Percentiles rank a stretch among this genome's conserved stretches.
These are phyloP conservation scores for Flaveria ramosissima DNA, from an alignment of 129 eudicot genomes.

Conservation along the genomic window DNA sequence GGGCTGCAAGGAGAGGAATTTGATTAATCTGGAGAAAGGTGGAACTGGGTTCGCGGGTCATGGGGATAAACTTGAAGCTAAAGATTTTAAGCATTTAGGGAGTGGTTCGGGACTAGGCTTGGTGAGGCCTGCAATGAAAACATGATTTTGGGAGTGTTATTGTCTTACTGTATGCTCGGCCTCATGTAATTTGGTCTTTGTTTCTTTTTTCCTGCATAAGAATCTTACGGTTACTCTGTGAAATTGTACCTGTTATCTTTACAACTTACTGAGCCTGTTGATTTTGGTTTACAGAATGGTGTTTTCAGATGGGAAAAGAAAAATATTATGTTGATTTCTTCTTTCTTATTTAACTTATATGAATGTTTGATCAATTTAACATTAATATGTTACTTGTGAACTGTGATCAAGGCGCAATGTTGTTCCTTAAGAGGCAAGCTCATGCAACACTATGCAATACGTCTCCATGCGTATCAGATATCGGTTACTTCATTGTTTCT, in stretches of 20 bases:
- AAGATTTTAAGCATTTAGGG: constrained; percentile 88
- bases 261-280: not conserved
- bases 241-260: not conserved
- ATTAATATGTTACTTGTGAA: not conserved
- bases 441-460: not conserved
- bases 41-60: constrained; percentile 94
- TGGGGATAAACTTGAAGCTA: constrained; percentile 87
- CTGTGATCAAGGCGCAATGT: not conserved
- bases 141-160: constrained; percentile 39
- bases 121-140: constrained; percentile 89
- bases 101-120: constrained; percentile 93
- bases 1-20: constrained; percentile 74
- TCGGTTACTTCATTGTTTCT: too few relatives aligned
- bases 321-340: not conserved
- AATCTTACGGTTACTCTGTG: not conserved
- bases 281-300: not conserved
- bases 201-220: constrained; percentile 17
- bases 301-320: not conserved
- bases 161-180: not conserved
- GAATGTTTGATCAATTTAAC: not conserved
- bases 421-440: not conserved
- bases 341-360: not conserved
- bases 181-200: not conserved
- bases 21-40: constrained; percentile 71
- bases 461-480: not conserved